Base-by-base conservation (phyloP, 176 grass and related monocot species). In the Alloteropsis semialata region DNA sequence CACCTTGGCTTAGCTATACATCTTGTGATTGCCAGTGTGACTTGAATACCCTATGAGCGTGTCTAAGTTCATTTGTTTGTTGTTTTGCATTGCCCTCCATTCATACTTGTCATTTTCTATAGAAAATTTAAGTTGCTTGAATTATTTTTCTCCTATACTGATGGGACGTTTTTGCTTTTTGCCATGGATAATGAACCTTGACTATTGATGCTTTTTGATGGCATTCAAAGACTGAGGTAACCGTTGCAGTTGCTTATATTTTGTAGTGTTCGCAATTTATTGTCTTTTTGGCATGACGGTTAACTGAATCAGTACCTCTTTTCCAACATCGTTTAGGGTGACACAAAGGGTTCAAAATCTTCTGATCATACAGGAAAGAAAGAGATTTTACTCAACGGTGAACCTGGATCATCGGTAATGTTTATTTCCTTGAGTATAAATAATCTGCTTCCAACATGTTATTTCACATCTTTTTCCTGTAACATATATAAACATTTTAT, bases 341-440 rank as follows among this genome's bases (percentile, higher is more conserved):
- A 96, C 43, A 81, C 81, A 78, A 96, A 90, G 65, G 85, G 85
- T 70, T 86, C 90, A 0, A 87, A 66, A 80, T 63, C 90, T 75
- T 83, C 84, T 55, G 90, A 92, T 28, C 88, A 88, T 46, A 33
- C 83, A 44, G 90, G 83, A 82, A 96, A 88, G 85, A 90, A 76
- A 90, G 82, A 88, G 42, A 61, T 38, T 78, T 62, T 86, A 84
- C 75, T 69, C 70, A 82, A 81, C 19, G 65, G 80, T 32, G 79
- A 96, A 38, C 85, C 85, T 57, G 86, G 65, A 70, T 75, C 82
- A 57, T 84, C 62, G 81, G 93, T 96, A 92, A 80, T 81, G 65
- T 84, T 43, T 37, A 13, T 25, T 79, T 81, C 63, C 64, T 29
- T 74, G 3, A 69, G 45, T 1, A 66, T 72, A 41, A 42, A 82